Base-by-base conservation (phyloP, 2,329 filamentous ascomycete genomes). In the Exophiala alcalophila region DNA sequence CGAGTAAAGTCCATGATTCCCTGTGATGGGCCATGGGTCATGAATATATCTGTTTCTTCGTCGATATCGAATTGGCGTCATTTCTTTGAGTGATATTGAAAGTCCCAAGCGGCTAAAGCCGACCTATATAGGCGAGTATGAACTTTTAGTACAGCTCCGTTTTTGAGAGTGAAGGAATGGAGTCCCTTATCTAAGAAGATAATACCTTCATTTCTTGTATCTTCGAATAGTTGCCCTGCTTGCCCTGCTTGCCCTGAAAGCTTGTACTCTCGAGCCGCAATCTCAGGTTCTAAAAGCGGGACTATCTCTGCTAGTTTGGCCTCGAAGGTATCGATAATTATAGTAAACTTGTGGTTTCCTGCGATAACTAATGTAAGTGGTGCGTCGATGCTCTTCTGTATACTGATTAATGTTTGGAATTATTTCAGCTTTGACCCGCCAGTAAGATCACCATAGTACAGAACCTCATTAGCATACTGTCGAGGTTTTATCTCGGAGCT, bases 91-190 rank as follows among this genome's bases (percentile, higher is more conserved):
- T 44, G 39, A 53, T 77, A 80, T 43, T 76, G 71, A 42, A 77
- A 79, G 0, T 66, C 74, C 70, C 71, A 73, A 12, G 61, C 59
- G 4, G 67, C 67, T 2, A 60, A 56, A 0, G 64, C 66, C 0
- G 74, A 74, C 0, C 76, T 80, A 40, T 65, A 73, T 1, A 72
- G 74, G 45, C 73, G 78, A 3, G 76, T 74, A 36, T 72, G 80
- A 6, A 80, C 60, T 1, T 51, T 68, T 11, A 80, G 54, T 0
- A 18, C 32, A 0, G 75, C 70, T 2, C 76, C 74, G 53, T 78
- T 80, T 2, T 51, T 12, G 1, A 81, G 62, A 1, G 28, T 43
- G 40, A 80, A 75, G 1, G 47, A 30, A 47, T 79, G 60, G 0
- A 55, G 70, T 2, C 77, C 76, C 57, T 76, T 68, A 4, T 75